Base-by-base conservation (phyloP, 2,329 filamentous ascomycete genomes). In the Falciphora oryzae region DNA sequence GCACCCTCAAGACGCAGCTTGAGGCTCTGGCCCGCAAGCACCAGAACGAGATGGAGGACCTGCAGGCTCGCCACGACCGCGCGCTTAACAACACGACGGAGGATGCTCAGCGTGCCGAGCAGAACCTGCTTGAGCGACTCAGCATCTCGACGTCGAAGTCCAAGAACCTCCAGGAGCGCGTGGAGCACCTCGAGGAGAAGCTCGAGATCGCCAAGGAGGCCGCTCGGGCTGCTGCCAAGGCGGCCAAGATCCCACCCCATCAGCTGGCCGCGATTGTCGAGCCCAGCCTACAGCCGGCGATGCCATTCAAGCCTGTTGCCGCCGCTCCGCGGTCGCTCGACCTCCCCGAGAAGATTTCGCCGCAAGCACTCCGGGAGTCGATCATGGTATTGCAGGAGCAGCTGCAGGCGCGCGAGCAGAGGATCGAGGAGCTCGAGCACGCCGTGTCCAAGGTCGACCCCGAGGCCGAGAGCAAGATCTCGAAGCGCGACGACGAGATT, bases 331-430 rank as follows among this genome's bases (percentile, higher is more conserved):
- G 79, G 57, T 73, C 73, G 25, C 74, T 79, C 66, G 82, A 84
- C 28, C 77, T 88, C 4, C 90, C 92, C 0, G 92, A 95, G 75
- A 96, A 90, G 81, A 92, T 97, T 65, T 97, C 94, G 2, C 92
- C 93, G 0, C 94, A 98, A 76, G 95, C 95, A 8, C 85, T 99
- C 38, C 90, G 95, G 35, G 95, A 99, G 77, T 97, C 93, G 0
- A 97, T 99, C 73, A 88, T 96, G 77, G 95, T 97, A 25, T 82
- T 99, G 31, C 95, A 99, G 77, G 94, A 98, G 75, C 95, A 99
- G 76, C 84, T 99, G 8, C 95, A 98, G 75, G 92, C 95, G 70
- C 93, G 95, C 63, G 95, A 99, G 78, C 85, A 89, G 66, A 89
- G 87, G 56, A 96, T 98, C 69, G 95, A 99, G 74, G 86, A 89